Evolutionary conservation across 768 basidiomycete species (phyloP), one percentile per base, ranked within the genome.

Genomic region (Leccinum ochraceum): DNA sequence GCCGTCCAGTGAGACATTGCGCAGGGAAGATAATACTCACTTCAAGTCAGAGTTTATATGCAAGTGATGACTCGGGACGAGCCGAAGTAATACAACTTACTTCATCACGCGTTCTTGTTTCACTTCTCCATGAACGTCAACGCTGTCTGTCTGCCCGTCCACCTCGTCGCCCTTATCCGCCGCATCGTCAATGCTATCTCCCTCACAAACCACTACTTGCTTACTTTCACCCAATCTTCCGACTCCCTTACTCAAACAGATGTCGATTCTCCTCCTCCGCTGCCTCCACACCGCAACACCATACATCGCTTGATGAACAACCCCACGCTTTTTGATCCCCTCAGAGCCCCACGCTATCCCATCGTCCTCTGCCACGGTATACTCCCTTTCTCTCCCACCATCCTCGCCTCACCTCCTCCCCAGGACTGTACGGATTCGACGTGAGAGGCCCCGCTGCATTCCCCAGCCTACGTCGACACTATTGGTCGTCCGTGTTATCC

Each of bases 301-400:
- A 86, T 92, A 5, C 89, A 90, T 72, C 80, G 80, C 56, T 76
- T 98, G 4, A 84, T 97, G 67, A 77, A 79, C 52, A 86, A 92
- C 66, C 93, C 95, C 3, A 80, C 85, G 0, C 79, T 98, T 30
- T 90, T 84, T 65, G 85, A 95, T 63, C 93, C 92, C 1, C 65
- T 89, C 4, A 82, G 92, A 64, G 82, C 81, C 5, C 94, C 97
- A 2, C 86, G 96, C 6, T 86, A 92, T 73, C 94, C 94, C 1
- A 88, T 99, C 59, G 94, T 96, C 3, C 81, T 98, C n/a, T 97
- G 94, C 70, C 96, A 99, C 76, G 96, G 95, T 94, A 66, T 52
- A 54, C 53, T 22, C 49, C 54, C 20, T 0, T 61, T 26, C 26
- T 24, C 34, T 37, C 10, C 6, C 4, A 2, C 6, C 3, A 2